phyloP scores from a whole-genome alignment of 116 monocot genomes.

The Iris pallida region DNA sequence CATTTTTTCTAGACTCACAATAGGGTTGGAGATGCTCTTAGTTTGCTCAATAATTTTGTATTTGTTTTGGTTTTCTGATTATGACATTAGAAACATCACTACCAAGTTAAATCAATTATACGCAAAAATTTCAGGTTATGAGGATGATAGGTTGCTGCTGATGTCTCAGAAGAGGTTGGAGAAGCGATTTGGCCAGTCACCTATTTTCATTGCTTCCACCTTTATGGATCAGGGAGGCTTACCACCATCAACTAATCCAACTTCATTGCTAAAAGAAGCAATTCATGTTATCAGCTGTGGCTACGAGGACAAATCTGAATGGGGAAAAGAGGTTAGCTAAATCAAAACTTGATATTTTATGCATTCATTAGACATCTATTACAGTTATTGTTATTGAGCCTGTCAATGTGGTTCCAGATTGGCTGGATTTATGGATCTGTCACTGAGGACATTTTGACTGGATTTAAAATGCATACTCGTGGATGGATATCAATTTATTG shows the following conservation, averaged over 20 bases:
- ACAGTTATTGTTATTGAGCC: background rate
- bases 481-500: constrained; percentile 20
- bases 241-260: constrained; percentile 13
- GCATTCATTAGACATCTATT: too few relatives aligned
- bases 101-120: too few relatives aligned
- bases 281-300: constrained; percentile 19
- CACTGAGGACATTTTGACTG: constrained; percentile 15
- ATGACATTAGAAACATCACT: too few relatives aligned
- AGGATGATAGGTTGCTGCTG: constrained; percentile 11
- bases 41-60: too few relatives aligned
- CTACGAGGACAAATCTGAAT: constrained; percentile 18
- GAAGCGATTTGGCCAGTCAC: constrained; percentile 17
- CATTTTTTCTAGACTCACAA: too few relatives aligned
- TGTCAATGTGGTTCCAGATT: constrained; percentile 5
- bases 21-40: too few relatives aligned
- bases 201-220: constrained; percentile 14
- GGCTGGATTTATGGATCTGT: constrained; percentile 17
- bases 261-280: constrained; percentile 13
- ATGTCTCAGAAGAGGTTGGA: constrained; percentile 14
- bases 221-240: constrained; percentile 19
- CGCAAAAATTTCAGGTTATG: constrained; percentile 1
- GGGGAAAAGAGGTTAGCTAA: constrained; percentile 14
- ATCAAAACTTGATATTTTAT: background rate
- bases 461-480: constrained; percentile 17
- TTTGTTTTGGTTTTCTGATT: too few relatives aligned